A percentile compares a stretch with the other conserved stretches of the same genome.
Evolutionary conservation across 352 stramenopile genomes (phyloP).

Genomic region (Pythium vanterpoolii): DNA sequence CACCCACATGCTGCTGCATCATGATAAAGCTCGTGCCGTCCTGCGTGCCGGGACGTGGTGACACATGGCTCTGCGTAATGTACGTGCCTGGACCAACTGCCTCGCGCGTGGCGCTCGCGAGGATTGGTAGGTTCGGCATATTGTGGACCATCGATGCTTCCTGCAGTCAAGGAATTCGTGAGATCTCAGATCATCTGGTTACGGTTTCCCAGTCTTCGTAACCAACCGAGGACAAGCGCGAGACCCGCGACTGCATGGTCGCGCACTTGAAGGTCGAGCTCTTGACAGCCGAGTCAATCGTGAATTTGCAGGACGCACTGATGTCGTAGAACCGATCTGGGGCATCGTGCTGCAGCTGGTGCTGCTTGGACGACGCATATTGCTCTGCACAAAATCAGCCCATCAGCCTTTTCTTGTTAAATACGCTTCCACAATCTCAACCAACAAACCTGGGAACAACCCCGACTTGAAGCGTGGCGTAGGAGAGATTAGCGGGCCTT

Average conservation of each 20-base stretch:
- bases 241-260: conserved; percentile 52
- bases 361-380: conserved; percentile 66
- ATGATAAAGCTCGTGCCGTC: conserved; percentile 70
- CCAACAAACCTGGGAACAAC: conserved; percentile 50
- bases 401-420: not conserved
- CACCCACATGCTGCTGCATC: conserved; percentile 59
- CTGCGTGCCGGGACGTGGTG: conserved; percentile 14
- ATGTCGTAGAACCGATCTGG: conserved; percentile 76
- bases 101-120: conserved; percentile 47
- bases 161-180: too few species aligned
- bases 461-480: conserved; percentile 69
- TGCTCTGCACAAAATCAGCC: conserved; percentile 31
- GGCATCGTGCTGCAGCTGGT: conserved; percentile 44
- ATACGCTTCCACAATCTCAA: not conserved
- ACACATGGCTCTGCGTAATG: conserved; percentile 22
- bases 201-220: not conserved
- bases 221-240: conserved; percentile 54
- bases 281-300: conserved; percentile 53
- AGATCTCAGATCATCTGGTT: not conserved
- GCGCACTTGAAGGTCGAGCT: conserved; percentile 68
- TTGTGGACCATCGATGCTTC: conserved; percentile 74
- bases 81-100: conserved; percentile 53
- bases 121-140: conserved; percentile 59
- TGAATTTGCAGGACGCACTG: conserved; percentile 68
- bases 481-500: conserved; percentile 49